Base-by-base conservation (phyloP, 83 land plant species). In the Diphasiastrum complanatum region DNA sequence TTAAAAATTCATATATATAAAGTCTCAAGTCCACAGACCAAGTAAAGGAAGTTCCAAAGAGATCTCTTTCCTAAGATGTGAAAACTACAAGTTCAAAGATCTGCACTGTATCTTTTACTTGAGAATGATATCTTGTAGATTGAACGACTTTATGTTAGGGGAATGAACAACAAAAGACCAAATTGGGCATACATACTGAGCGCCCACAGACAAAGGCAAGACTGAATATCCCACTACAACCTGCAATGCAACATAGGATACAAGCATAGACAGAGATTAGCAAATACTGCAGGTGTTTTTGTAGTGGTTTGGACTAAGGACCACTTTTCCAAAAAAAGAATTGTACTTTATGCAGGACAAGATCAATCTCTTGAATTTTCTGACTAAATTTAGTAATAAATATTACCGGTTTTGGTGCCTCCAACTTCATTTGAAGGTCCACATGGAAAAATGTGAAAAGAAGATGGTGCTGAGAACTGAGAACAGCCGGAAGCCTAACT, bases 321-420 rank as follows among this genome's bases (percentile, higher is more conserved):
- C n/a, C n/a, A n/a, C n/a, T n/a, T n/a, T n/a, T n/a, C n/a, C n/a
- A n/a, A n/a, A n/a, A n/a, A n/a, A n/a, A n/a, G n/a, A n/a, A n/a
- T n/a, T n/a, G n/a, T n/a, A n/a, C n/a, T n/a, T n/a, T n/a, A n/a
- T n/a, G n/a, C n/a, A n/a, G n/a, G n/a, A n/a, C n/a, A n/a, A n/a
- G n/a, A n/a, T n/a, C n/a, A n/a, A n/a, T n/a, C n/a, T n/a, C n/a
- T n/a, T n/a, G n/a, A n/a, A n/a, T n/a, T n/a, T n/a, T n/a, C n/a
- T n/a, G n/a, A n/a, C 19, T 5, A 2, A 33, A 53, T 6, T 6
- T 0, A 47, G 20, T 1, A 1, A 10, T 14, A 11, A 27, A 22
- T 60, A 83, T 60, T 80, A 88, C 96, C 32, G 96, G 98, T 50
- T 89, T 92, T 45, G 98, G 98, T 63, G 96, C 96, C 73, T 88